phyloP scores from a whole-genome alignment of 176 grass and related monocot species.

The Aegilops sharonensis region DNA sequence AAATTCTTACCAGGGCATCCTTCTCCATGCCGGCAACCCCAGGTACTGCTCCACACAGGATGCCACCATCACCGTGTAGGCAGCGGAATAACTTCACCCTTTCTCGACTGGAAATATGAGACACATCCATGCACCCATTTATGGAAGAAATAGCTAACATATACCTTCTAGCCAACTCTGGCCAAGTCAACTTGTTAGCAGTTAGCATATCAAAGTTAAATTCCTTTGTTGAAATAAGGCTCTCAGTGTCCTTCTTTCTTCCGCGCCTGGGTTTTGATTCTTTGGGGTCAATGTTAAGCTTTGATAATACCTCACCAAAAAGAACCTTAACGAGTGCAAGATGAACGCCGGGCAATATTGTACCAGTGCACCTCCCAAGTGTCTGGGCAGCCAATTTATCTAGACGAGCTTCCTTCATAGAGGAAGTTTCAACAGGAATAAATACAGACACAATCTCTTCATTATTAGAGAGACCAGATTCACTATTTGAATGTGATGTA shows the following conservation, averaged over 20 bases:
- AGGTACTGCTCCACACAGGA: slow-evolving; percentile 77
- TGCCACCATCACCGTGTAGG: slow-evolving; percentile 87
- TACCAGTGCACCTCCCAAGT: slow-evolving; percentile 74
- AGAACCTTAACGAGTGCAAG: slow-evolving; percentile 79
- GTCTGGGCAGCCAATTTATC: slow-evolving; percentile 63
- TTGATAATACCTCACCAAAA: slow-evolving; percentile 68
- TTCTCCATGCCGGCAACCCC: slow-evolving; percentile 92
- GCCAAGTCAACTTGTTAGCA: slow-evolving; percentile 91
- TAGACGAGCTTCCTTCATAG: slow-evolving; percentile 56
- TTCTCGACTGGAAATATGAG: slow-evolving; percentile 77
- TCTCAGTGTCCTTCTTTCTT: slow-evolving; percentile 82
- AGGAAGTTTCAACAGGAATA: slow-evolving; percentile 76
- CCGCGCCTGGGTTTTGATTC: slow-evolving; percentile 90
- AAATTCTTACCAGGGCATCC: slow-evolving; percentile 78
- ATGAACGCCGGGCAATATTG: slow-evolving; percentile 64
- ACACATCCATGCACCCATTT: slow-evolving; percentile 68
- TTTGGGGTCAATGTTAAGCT: slow-evolving; percentile 61
- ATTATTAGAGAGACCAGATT: slow-evolving; percentile 46
- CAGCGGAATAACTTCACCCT: slow-evolving; percentile 86
- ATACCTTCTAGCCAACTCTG: slow-evolving; percentile 93
- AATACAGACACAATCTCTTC: slow-evolving; percentile 48
- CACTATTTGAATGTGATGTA: slow-evolving; percentile 50
- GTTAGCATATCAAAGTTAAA: slow-evolving; percentile 70
- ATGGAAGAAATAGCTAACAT: slow-evolving; percentile 68
- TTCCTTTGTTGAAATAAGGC: slow-evolving; percentile 57